These are phyloP conservation scores for Teratosphaeria epicoccoides DNA, from an alignment of 2,329 filamentous ascomycete genomes.

Conservation along the genomic window DNA sequence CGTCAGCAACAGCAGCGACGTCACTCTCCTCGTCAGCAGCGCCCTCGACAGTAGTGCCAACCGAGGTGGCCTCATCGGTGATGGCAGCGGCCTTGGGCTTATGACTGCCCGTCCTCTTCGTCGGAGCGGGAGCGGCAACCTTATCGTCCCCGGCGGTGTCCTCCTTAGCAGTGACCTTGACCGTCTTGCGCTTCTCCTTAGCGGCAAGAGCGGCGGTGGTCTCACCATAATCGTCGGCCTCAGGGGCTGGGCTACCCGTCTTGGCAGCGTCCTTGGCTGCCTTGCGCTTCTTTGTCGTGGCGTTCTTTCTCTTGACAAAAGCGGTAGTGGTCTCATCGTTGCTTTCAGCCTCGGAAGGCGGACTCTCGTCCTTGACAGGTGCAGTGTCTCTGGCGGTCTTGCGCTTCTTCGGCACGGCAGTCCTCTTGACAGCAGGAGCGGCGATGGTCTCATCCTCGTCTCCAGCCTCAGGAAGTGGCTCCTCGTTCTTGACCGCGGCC, in stretches of 20 bases:
- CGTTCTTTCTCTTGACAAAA: no score
- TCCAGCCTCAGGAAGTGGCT: no score
- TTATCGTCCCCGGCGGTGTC: not conserved
- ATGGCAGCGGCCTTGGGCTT: not conserved
- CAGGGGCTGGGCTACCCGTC: not conserved
- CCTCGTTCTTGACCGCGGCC: no score
- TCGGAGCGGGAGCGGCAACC: not conserved
- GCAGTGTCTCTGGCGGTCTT: no score
- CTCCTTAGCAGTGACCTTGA: conserved; percentile 10
- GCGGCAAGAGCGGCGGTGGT: conserved; percentile 28
- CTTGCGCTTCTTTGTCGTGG: not conserved
- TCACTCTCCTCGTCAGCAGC: not conserved
- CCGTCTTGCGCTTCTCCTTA: conserved; percentile 33
- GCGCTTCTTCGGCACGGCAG: no score
- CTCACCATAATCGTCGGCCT: not conserved
- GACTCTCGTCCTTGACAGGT: no score
- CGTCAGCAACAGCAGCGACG: not conserved
- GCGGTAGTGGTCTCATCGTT: no score
- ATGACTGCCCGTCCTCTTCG: not conserved
- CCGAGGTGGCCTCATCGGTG: not conserved
- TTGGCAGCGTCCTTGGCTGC: not conserved
- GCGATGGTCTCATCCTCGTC: no score
- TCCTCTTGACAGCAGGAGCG: no score
- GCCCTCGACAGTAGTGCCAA: not conserved
- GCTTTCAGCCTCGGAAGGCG: no score